phyloP scores from a whole-genome alignment of 257 asterid species.

The Apocynum venetum region DNA sequence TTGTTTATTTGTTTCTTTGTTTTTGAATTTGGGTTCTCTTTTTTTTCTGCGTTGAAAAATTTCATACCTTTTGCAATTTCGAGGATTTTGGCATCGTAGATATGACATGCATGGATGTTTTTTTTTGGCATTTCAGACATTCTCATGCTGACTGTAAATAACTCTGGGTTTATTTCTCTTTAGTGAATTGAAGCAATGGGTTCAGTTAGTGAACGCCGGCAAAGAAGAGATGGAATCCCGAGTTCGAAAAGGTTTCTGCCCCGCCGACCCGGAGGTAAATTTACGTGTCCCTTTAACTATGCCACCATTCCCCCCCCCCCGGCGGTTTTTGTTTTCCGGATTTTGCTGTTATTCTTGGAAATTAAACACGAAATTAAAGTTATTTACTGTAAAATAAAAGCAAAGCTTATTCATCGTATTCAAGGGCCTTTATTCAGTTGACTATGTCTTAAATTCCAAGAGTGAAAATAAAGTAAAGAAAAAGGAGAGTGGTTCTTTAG shows the following conservation, averaged over 20 bases:
- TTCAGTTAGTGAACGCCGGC: slow-evolving; percentile 31
- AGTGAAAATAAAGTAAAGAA: background rate
- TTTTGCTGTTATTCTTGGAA: background rate
- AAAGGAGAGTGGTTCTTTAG: background rate
- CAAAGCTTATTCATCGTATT: background rate
- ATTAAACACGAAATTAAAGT: background rate
- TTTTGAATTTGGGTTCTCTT: background rate
- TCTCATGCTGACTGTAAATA: background rate
- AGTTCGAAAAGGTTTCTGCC: slow-evolving; percentile 42
- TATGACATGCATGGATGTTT: slow-evolving; percentile 25
- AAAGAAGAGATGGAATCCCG: slow-evolving; percentile 25
- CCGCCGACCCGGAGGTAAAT: slow-evolving; percentile 37
- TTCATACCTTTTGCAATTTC: background rate
- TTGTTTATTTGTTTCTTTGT: background rate
- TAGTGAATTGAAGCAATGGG: slow-evolving; percentile 40
- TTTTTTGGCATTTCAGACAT: slow-evolving; percentile 9
- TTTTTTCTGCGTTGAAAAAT: background rate
- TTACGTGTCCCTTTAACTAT: background rate
- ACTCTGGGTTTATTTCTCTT: background rate
- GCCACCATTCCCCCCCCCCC: background rate
- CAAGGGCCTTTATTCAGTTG: background rate
- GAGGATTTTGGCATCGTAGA: background rate
- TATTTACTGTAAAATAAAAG: background rate
- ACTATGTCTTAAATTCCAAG: background rate
- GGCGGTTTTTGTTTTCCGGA: background rate